Base-by-base conservation (phyloP, 1,139 yeast genomes). In the Candida tunisiensis region DNA sequence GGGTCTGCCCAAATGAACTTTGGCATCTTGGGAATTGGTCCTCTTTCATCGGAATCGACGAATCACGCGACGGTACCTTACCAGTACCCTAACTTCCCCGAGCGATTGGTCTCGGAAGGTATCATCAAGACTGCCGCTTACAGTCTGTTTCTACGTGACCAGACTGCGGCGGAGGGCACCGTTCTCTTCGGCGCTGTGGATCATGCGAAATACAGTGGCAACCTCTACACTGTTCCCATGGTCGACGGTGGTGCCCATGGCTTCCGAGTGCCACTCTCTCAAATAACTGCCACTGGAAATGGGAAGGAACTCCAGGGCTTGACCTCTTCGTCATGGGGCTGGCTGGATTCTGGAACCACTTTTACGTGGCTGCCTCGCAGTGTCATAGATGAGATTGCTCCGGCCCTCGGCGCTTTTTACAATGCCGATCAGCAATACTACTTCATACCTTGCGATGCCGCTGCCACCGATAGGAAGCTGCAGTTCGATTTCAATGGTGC, bases 271-370 rank as follows among this genome's bases (percentile, higher is more conserved):
- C n/a, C n/a, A n/a, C n/a, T n/a, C n/a, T n/a, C n/a, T n/a, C n/a
- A n/a, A n/a, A n/a, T n/a, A n/a, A n/a, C n/a, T n/a, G n/a, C n/a
- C n/a, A n/a, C n/a, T n/a, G n/a, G n/a, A n/a, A n/a, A n/a, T n/a
- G n/a, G 5, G 14, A 10, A 13, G 22, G 22, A 5, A 10, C 14
- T n/a, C 6, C 12, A 5, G 15, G 4, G 14, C 6, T 13, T 20
- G n/a, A n/a, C n/a, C n/a, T n/a, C n/a, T n/a, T n/a, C n/a, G n/a
- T n/a, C n/a, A n/a, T n/a, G n/a, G n/a, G n/a, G n/a, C n/a, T n/a
- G n/a, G 20, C 49, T 74, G 13, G 83, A 74, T 45, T 64, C 79
- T 1, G 83, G 83, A 26, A 62, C 79, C 8, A 64, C 79, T 2
- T 46, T 66, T 21, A 57, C 69, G 7, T 60, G 59, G 32, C 45